Evolutionary conservation across 257 asterid species (phyloP).

Genomic region (Phtheirospermum japonicum): DNA sequence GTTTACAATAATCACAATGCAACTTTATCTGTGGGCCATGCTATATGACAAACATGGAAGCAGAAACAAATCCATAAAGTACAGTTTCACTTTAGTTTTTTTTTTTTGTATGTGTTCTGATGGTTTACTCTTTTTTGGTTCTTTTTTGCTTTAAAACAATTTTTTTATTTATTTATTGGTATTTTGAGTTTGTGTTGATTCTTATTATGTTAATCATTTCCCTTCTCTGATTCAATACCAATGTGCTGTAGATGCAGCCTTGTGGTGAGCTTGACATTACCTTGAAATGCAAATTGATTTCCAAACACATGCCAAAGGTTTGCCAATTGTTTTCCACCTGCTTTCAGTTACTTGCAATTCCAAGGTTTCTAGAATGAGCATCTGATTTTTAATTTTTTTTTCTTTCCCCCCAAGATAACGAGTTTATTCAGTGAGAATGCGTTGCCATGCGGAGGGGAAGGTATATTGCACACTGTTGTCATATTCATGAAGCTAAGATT

Average conservation of each 20-base stretch:
- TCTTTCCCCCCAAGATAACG: slow-evolving; percentile 41
- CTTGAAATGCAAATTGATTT: slow-evolving; percentile 61
- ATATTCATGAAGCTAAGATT: not conserved
- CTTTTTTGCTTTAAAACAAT: no score
- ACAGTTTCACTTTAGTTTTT: no score
- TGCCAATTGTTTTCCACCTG: slow-evolving; percentile 21
- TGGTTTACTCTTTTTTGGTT: no score
- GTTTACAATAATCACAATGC: no score
- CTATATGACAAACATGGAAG: no score
- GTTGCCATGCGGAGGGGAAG: slow-evolving; percentile 39
- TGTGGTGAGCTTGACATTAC: slow-evolving; percentile 48
- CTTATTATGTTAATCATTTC: not conserved
- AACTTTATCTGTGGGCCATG: no score
- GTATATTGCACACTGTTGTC: slow-evolving; percentile 28
- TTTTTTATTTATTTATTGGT: no score
- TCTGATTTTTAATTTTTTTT: slow-evolving; percentile 17
- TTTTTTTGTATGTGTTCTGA: no score
- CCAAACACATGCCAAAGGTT: slow-evolving; percentile 62
- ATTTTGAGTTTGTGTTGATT: not conserved
- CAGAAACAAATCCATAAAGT: no score
- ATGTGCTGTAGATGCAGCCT: slow-evolving; percentile 50
- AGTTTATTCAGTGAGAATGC: slow-evolving; percentile 35
- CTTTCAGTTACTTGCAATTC: slow-evolving; percentile 16
- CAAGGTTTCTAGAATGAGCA: slow-evolving; percentile 10
- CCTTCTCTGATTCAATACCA: slow-evolving; percentile 5